Base-by-base conservation (phyloP, 192 early-diverging fungal genomes). In the Podila verticillata region DNA sequence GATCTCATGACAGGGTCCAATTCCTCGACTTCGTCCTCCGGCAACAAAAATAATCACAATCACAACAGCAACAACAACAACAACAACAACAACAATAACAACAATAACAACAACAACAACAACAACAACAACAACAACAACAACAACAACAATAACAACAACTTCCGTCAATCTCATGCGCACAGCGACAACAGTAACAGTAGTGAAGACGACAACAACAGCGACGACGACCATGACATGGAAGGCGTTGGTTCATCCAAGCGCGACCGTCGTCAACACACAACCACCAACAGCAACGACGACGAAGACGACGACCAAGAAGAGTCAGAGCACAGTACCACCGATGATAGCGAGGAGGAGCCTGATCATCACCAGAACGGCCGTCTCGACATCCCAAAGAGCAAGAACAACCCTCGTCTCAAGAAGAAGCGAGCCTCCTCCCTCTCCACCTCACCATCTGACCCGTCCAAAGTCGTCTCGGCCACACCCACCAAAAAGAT, bases 401-500 rank as follows among this genome's bases (percentile, higher is more conserved):
- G 51, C 51, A 54, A 54, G 51, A 54, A 24, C 51, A 26, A 26
- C 24, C n/a, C 8, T 54, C 51, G 51, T n/a, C 6, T 54, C 24
- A 54, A n/a, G 10, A 54, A 54, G n/a, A 54, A 26, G 24, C 36
- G 63, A 48, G 12, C 59, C 39, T 56, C 66, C 15, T 12, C 63
- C 0, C 47, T 72, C 5, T 80, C 70, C n/a, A 72, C 70, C 22
- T 72, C 77, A 29, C 65, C 77, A 17, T 78, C 73, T 4, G 63
- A 51, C 47, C 30, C 75, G 1, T 63, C 68, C 4, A 79, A 79
- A 51, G 26, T 71, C n/a, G 57, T 79, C 26, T 80, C 77, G 9
- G 77, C 77, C 29, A 80, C 77, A 7, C 70, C 77, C 13, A 59
- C 70, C 10, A 72, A 63, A 72, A 80, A 80, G 57, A 80, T 80